Evolutionary conservation across 352 stramenopile genomes (phyloP).

Genomic region (Hyaloperonospora brassicae): DNA sequence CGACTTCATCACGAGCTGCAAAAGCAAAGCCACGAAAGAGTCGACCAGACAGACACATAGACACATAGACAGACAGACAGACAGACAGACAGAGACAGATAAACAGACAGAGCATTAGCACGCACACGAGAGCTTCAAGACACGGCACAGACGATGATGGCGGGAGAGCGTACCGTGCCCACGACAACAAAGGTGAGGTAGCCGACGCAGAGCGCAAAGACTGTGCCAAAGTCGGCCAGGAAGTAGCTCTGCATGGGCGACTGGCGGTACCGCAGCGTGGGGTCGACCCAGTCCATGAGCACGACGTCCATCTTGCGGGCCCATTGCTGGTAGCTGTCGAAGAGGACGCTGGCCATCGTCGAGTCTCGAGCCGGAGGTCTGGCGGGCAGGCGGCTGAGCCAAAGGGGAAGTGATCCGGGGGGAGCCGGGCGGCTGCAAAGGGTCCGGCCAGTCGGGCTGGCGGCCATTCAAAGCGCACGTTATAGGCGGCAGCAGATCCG

Average conservation of each 20-base stretch:
- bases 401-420: conserved; percentile 24
- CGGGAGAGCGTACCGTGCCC: conserved; percentile 20
- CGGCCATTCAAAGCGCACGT: conserved; percentile 30
- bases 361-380: conserved; percentile 11
- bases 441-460: conserved; percentile 16
- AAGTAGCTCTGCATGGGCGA: conserved; percentile 32
- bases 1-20: conserved; percentile 47
- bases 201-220: conserved; percentile 41
- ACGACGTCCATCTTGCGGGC: conserved; percentile 26
- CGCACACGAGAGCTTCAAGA: not conserved
- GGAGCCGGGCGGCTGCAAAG: conserved; percentile 16
- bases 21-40: not conserved
- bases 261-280: conserved; percentile 25
- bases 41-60: too few species aligned
- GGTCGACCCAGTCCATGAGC: conserved; percentile 34
- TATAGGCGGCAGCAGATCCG: conserved; percentile 13
- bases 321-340: conserved; percentile 36
- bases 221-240: conserved; percentile 29
- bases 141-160: not conserved
- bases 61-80: too few species aligned
- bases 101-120: conserved; percentile 1
- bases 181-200: conserved; percentile 66
- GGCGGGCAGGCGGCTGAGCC: conserved; percentile 9
- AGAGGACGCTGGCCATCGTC: conserved; percentile 26
- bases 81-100: too few species aligned